A percentile compares a stretch with the other conserved stretches of the same genome.
phyloP scores from a whole-genome alignment of 2,329 filamentous ascomycete genomes.

The Rhinocladiella mackenziei region DNA sequence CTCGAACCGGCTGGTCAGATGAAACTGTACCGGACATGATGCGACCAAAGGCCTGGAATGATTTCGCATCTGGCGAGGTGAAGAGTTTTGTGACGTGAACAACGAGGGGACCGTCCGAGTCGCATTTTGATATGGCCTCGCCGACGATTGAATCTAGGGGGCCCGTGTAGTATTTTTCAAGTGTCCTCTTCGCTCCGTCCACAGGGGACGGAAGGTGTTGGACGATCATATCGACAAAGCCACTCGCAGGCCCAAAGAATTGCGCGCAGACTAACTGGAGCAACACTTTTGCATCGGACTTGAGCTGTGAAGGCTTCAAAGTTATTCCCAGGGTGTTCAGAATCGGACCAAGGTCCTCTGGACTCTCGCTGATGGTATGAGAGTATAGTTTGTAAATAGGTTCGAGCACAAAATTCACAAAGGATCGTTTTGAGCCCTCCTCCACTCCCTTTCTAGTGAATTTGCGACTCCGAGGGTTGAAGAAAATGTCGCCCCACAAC shows the following conservation, averaged over 20 bases:
- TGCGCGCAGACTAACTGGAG: constrained; percentile 87
- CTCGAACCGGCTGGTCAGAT: constrained; percentile 76
- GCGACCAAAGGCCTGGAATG: constrained; percentile 83
- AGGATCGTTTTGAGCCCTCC: constrained; percentile 74
- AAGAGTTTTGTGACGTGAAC: constrained; percentile 91
- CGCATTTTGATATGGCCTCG: constrained; percentile 72
- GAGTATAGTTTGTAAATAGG: constrained; percentile 98
- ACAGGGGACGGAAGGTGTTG: constrained; percentile 83
- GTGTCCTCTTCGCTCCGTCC: constrained; percentile 68
- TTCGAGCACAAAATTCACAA: constrained; percentile 91
- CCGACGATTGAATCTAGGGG: constrained; percentile 78
- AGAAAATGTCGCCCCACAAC: constrained; percentile 96
- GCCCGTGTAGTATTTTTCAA: constrained; percentile 89
- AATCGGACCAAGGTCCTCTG: constrained; percentile 75
- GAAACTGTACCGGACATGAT: constrained; percentile 88
- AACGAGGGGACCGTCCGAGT: constrained; percentile 87
- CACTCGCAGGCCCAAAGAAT: constrained; percentile 85
- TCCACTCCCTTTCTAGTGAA: constrained; percentile 87
- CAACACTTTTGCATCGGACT: constrained; percentile 80
- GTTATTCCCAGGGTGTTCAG: constrained; percentile 74
- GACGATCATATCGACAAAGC: constrained; percentile 94
- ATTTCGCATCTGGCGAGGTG: constrained; percentile 82
- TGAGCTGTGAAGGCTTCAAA: constrained; percentile 89
- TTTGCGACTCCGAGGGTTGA: constrained; percentile 81
- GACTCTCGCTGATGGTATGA: constrained; percentile 86